Conservation (phyloP, 768 basidiomycete genomes). For the Boletus barrowsii region DNA sequence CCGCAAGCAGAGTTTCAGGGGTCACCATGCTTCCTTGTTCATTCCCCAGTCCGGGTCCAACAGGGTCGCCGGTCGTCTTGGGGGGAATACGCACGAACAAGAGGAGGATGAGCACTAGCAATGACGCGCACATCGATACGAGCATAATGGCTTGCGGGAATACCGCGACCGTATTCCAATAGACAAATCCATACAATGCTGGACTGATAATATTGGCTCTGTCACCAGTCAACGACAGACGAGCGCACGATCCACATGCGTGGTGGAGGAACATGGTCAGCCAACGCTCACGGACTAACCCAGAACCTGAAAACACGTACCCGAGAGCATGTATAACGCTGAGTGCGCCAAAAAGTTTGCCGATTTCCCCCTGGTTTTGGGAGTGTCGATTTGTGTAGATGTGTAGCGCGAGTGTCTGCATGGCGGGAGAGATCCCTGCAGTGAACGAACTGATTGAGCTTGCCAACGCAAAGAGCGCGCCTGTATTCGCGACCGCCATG, state of each 20-base stretch:
- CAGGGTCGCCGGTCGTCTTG: background rate
- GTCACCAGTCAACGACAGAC: conserved; percentile 3
- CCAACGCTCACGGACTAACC: background rate
- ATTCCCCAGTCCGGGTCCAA: background rate
- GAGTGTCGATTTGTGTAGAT: conserved; percentile 55
- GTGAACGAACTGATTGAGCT: conserved; percentile 56
- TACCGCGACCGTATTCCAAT: conserved; percentile 63
- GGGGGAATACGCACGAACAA: conserved; percentile 44
- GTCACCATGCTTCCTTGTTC: conserved; percentile 2
- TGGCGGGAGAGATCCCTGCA: conserved; percentile 60
- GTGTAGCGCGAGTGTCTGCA: conserved; percentile 70
- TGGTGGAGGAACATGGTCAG: background rate
- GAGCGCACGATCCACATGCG: background rate
- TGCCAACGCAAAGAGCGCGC: conserved; percentile 49
- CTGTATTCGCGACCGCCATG: conserved; percentile 47
- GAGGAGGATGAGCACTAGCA: conserved; percentile 44
- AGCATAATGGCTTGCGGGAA: conserved; percentile 72
- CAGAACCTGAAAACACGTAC: conserved; percentile 32
- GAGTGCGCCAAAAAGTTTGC: conserved; percentile 76
- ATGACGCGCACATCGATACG: conserved; percentile 41
- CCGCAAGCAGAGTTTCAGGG: background rate
- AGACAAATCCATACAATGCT: conserved; percentile 67
- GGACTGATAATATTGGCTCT: conserved; percentile 73
- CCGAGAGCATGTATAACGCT: conserved; percentile 70
- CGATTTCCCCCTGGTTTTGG: conserved; percentile 47